Evolutionary conservation across 345 rosid genomes (phyloP).

Genomic region (Arabidopsis suecica): DNA sequence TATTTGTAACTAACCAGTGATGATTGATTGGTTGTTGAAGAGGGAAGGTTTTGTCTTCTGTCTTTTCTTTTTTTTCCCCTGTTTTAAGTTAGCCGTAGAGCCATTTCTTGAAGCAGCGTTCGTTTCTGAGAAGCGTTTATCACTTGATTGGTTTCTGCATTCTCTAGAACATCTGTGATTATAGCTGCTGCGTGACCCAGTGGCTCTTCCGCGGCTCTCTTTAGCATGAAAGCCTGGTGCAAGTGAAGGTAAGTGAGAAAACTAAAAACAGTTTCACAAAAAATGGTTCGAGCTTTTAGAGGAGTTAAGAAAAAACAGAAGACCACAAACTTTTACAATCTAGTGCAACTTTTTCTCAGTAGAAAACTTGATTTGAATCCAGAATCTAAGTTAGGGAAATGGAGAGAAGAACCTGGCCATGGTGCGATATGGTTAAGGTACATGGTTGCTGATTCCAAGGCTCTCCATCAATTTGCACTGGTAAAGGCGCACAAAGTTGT

Average conservation of each 20-base stretch:
- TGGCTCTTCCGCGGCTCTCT: conserved; percentile 86
- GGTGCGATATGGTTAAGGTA: conserved; percentile 78
- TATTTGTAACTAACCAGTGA: conserved; percentile 24
- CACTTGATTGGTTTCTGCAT: conserved; percentile 81
- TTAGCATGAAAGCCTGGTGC: conserved; percentile 93
- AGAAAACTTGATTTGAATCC: background rate
- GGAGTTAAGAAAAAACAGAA: background rate
- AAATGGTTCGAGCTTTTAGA: conserved; percentile 2
- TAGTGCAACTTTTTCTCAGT: background rate
- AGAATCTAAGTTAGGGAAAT: background rate
- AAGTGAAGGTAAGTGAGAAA: background rate
- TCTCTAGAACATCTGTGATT: conserved; percentile 87
- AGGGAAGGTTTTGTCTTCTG: conserved; percentile 25
- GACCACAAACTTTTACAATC: conserved; percentile 3
- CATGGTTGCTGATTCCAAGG: conserved; percentile 95
- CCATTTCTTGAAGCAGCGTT: conserved; percentile 97
- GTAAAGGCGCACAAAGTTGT: conserved; percentile 76
- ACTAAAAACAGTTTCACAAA: background rate
- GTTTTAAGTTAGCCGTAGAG: conserved; percentile 71
- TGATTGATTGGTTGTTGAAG: conserved; percentile 25
- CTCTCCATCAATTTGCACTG: conserved; percentile 96
- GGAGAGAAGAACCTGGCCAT: conserved; percentile 72
- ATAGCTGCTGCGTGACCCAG: conserved; percentile 96
- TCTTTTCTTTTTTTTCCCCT: background rate
- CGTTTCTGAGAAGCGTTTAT: conserved; percentile 90